Base-by-base conservation (phyloP, 768 basidiomycete genomes). In the Collybia nuda region DNA sequence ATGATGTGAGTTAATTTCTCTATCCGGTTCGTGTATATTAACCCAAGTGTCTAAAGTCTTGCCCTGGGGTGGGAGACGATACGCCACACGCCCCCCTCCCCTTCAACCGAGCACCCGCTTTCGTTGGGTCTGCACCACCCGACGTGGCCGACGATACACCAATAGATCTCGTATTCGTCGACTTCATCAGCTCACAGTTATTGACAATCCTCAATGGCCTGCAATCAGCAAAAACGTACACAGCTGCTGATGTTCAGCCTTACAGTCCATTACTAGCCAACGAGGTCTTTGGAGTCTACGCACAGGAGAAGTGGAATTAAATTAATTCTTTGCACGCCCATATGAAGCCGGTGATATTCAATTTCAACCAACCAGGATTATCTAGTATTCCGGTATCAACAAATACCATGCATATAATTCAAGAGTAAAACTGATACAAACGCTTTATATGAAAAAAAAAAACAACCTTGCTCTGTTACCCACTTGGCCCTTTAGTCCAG, bases 51-150 rank as follows among this genome's bases (percentile, higher is more conserved):
- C 52, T 36, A 0, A 48, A 83, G 87, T 69, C 79, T 1, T 91
- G 90, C 62, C 84, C 88, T 1, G 87, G 84, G 2, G 67, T 80
- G 7, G 91, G 90, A 2, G 90, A 93, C 61, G 91, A 93, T 57
- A 81, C 76, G 2, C 65, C 67, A 0, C 91, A 93, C 63, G 57
- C 68, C 1, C 81, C 88, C 2, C 62, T 88, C 45, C 77, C 85
- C 3, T 80, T 77, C 66, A 79, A 77, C 65, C 46, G 63, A 4
- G 53, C 69, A 2, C 86, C 86, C 0, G 73, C 77, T 58, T 90
- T 83, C 60, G 74, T 90, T 51, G 74, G 73, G 14, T 85, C 84
- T 0, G 64, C 71, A 22, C 62, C 79, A 2, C 85, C 87, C 2
- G 61, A 70, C 19, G 75, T 82, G 12, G 52, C 79, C 0, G 71